Base-by-base conservation (phyloP, 805 yeast species). In the Candida khao-thaluensis region DNA sequence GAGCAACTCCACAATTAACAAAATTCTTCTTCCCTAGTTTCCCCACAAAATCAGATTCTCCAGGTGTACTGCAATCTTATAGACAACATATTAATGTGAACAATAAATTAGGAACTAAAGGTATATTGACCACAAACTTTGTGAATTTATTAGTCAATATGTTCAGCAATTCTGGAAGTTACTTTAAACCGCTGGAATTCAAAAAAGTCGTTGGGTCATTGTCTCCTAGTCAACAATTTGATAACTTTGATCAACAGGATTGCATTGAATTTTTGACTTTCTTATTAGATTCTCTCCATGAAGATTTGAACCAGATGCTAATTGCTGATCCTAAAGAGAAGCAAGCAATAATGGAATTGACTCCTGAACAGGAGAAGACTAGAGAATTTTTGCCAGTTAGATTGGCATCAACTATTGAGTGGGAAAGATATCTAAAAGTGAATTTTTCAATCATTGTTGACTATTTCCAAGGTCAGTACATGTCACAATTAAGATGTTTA, bases 401-500 rank as follows among this genome's bases (percentile, higher is more conserved):
- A 41, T 68, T 85, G 17, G 96, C 95, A 0, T 81, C 95, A 0
- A 77, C 93, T 0, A 77, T 88, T 35, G 96, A 90, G 56, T 90
- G 98, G 98, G 95, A 86, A 53, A 67, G 95, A 41, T 88, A 88
- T 56, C 64, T 87, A 40, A 81, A 79, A 42, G 74, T 85, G 15
- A 88, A 90, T 55, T 81, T 82, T 47, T 87, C 96, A 27, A 72
- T 82, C 1, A 74, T 90, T 17, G 93, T 85, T 2, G 90, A 85
- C 49, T 73, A 79, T 37, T 87, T 87, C 57, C 95, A 87, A 56
- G 98, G 97, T 1, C 97, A 90, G 60, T 85, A 82, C 52, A 72
- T 84, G 35, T 85, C 95, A n/a, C 81, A 77, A 38, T 66, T 90
- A 51, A 75, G 71, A 50, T 90, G 98, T 60, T 60, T 80, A 33